Base-by-base conservation (phyloP, 2,329 filamentous ascomycete genomes). In the Passalora sequoiae region DNA sequence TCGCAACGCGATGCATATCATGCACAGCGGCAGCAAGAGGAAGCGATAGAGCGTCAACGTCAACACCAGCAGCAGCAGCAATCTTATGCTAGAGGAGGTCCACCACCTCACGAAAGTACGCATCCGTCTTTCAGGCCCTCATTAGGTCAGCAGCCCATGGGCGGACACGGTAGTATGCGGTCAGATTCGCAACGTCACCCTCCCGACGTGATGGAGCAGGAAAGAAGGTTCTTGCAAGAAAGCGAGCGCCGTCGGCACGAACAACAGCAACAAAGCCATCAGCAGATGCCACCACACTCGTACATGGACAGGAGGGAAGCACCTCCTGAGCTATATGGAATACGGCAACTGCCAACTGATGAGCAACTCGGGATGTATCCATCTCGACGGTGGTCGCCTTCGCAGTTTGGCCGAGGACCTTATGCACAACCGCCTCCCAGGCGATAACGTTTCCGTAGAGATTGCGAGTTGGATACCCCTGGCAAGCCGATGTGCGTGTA, bases 141-240 rank as follows among this genome's bases (percentile, higher is more conserved):
- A 7, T 38, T 36, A 12, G 36, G 36, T 29, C 13, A 6, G 7
- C 24, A 20, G 21, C 22, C 20, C 15, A 8, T 28, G 21, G 22
- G 40, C n/a, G 8, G 27, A 7, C 12, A 22, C 27, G 15, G 20
- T 15, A 43, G 52, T n/a, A 45, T 57, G 20, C 40, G 56, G 16
- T 56, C 58, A 25, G 49, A 57, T 38, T 48, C 55, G 12, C 46
- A 50, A 42, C 44, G 54, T 22, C 56, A 59, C 31, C 44, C 47
- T 2, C 55, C 39, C 4, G 38, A 45, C 15, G 50, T 47, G 30
- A 41, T 57, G 42, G 45, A 45, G 38, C 47, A 47, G 17, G 22
- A 41, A 17, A 31, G 40, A 15, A 37, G 51, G 3, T 46, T 49
- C 10, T 35, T 50, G 20, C 47, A 52, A 9, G 44, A 51, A 10